These are phyloP conservation scores for Zalerion maritima DNA, from an alignment of 495 filamentous ascomycete genomes.

Conservation along the genomic window DNA sequence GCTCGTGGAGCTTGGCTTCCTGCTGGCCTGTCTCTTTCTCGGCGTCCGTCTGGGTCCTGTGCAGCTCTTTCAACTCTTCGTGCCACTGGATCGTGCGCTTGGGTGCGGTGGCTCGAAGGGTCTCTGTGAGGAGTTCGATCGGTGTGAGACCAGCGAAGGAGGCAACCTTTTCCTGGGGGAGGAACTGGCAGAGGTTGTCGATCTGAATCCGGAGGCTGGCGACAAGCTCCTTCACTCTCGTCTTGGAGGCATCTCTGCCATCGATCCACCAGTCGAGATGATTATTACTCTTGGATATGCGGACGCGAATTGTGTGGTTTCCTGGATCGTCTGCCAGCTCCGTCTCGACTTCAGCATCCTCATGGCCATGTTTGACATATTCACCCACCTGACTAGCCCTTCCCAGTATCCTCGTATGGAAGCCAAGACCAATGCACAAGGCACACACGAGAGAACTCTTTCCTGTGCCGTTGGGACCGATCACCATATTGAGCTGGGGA, in stretches of 20 bases:
- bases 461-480: constrained; percentile 93
- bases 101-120: constrained; percentile 72
- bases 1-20: constrained; percentile 43
- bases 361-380: constrained; percentile 82
- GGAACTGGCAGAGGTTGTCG: constrained; percentile 94
- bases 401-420: constrained; percentile 67
- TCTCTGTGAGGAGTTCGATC: constrained; percentile 72
- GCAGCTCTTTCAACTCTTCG: constrained; percentile 50
- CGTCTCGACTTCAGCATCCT: constrained; percentile 72
- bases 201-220: constrained; percentile 72
- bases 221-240: constrained; percentile 48
- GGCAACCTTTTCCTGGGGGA: constrained; percentile 91
- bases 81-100: constrained; percentile 71
- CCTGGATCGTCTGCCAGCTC: constrained; percentile 45
- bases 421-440: constrained; percentile 87
- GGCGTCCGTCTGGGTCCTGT: constrained; percentile 51
- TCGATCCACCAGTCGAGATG: constrained; percentile 60
- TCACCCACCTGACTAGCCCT: constrained; percentile 73
- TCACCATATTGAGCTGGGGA: constrained; percentile 94
- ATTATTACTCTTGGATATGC: constrained; percentile 70
- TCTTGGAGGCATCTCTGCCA: constrained; percentile 37
- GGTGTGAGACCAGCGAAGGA: constrained; percentile 81
- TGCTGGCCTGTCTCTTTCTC: constrained; percentile 43
- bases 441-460: constrained; percentile 97
- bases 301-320: constrained; percentile 62